Evolutionary conservation across 495 filamentous ascomycete species (phyloP), one percentile per base, ranked within the genome.

Genomic region (Cercophora samala): DNA sequence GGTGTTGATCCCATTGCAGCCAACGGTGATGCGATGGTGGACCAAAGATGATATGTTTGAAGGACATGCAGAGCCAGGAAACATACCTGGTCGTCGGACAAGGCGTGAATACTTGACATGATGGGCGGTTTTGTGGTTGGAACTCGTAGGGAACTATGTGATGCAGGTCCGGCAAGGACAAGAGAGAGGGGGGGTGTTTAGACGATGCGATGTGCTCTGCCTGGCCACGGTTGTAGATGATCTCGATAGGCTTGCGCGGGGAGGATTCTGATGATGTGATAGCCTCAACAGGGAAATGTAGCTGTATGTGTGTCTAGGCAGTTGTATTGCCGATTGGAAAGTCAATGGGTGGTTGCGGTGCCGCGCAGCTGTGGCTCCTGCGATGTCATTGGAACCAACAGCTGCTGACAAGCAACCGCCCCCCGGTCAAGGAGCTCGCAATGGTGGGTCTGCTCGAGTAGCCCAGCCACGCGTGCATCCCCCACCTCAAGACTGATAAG

Each of bases 41-140:
- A 29, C 26, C 52, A 54, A 6, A 18, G 19, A 22, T 56, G n/a
- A 15, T 21, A 56, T 56, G 53, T 22, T 8, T 56, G 15, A 5
- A 8, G 56, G 46, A 13, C 22, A 8, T 4, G 23, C 17, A 61
- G 65, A 65, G 53, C 32, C 15, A 63, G 69, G 60, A 64, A 58
- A 22, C 73, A 42, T 84, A 93, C 94, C 89, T 97, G 93, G 79
- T 97, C 94, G 84, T 98, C 94, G 78, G 93, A 96, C 81, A 98
- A 89, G 78, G 92, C 90, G 88, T 96, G 92, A 69, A 85, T 82
- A 83, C 91, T 89, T 78, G 94, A 94, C 94, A 97, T 98, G 69
- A 83, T 90, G 84, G 75, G 67, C 60, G 70, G 64, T 68, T 67
- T 64, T 66, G 70, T 74, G 46, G 71, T 68, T 66, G 62, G 60